Base-by-base conservation (phyloP, 2,329 filamentous ascomycete genomes). In the Cladosporium oxysporum region DNA sequence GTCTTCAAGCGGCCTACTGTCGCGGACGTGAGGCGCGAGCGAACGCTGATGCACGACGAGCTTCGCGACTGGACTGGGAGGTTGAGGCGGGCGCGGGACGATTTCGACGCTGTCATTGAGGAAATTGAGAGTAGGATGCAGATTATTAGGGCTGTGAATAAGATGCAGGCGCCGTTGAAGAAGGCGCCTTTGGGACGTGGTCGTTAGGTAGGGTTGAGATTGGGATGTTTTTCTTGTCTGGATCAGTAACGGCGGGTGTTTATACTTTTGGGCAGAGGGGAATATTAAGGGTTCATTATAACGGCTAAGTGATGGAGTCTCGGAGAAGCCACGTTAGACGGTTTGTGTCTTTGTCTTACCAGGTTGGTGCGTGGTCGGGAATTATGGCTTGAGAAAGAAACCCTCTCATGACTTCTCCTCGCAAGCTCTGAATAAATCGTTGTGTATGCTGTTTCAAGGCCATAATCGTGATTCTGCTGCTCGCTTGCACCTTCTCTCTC, bases 1-100 rank as follows among this genome's bases (percentile, higher is more conserved):
- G 60, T n/a, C 2, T 62, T 62, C 60, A 62, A 62, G 31, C 31
- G 60, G n/a, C 60, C 60, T 8, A 62, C 60, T 0, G 60, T 62
- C 1, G 47, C 47, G 23, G 21, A 35, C 26, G n/a, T 62, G 6
- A 52, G 60, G 29, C 60, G 47, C 29, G 60, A 62, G 49, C 21
- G 49, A 26, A 23, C 14, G 23, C 21, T 41, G 29, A 37, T 53
- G 31, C 16, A 53, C 23, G 49, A 41, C 1, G 59, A 62, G 47
- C n/a, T 62, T 21, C n/a, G 21, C 1, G 31, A 37, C 10, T 62
- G 44, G 59, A 29, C 26, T 6, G 44, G 5, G 18, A 50, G 44
- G n/a, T 26, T 62, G 44, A 7, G 7, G 11, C 5, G 28, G 26
- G 60, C 60, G 7, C 12, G 47, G 33, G 28, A 37, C 8, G 29